Evolutionary conservation across 768 basidiomycete genomes (phyloP), one percentile per base, ranked within the genome.

Genomic region (Naganishia friedmannii): DNA sequence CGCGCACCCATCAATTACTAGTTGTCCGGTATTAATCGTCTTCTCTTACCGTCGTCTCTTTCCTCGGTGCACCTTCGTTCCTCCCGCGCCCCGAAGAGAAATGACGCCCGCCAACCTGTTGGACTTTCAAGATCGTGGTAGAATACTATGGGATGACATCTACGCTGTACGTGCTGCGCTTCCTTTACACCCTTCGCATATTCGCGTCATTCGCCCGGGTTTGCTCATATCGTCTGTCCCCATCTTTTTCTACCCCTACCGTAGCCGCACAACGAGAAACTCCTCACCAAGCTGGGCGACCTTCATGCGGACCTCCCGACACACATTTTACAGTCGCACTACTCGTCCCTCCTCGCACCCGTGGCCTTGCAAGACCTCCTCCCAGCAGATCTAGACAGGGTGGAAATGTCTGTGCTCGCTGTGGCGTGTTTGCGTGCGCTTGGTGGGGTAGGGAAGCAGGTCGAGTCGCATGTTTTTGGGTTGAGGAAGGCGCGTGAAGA

Each of bases 321-420:
- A 23, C 76, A 76, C 70, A 78, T 80, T 60, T 74, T 80, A 56
- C 55, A 72, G 19, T 75, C 74, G 21, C 77, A 80, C 57, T 80
- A 80, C 72, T 72, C 73, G 9, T 53, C 71, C 2, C 73, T 78
- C 12, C 72, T 78, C 34, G 28, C 60, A 9, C 37, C 68, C 10
- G 29, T 60, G n/a, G 53, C 23, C 3, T 21, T 32, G 17, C 48
- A 70, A 6, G 37, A 15, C 19, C 15, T 53, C 73, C 67, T 73
- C 73, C 56, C 76, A 73, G 1, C 37, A 51, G 8, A 31, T 37
- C 8, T 7, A 3, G 66, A 53, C 28, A 45, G 63, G 10, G 63
- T 48, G 7, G 19, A 53, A 46, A 54, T 19, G 19, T 65, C 60
- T 1, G 69, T 70, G 2, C 10, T 70, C 21, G 69, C 69, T 28